Base-by-base conservation (phyloP, 495 filamentous ascomycete species). In the Penicillium odoratum region DNA sequence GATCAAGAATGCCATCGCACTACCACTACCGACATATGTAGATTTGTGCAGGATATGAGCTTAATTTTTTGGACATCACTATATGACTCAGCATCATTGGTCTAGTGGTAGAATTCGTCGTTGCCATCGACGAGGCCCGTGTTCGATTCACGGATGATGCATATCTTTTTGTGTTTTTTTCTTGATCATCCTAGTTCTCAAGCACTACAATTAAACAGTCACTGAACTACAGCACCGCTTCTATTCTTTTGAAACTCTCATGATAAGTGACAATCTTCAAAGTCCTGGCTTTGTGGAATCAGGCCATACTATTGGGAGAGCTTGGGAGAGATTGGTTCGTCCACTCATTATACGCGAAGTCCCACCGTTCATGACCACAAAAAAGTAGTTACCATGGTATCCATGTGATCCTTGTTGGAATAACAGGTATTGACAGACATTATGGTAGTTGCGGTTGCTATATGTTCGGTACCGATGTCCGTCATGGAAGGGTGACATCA, bases 31-130 rank as follows among this genome's bases (percentile, higher is more conserved):
- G 21, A 21, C 21, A 21, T 2, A 21, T 21, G 2, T 21, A 2
- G 2, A 21, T n/a, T n/a, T n/a, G n/a, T n/a, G n/a, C n/a, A n/a
- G n/a, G n/a, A n/a, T n/a, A n/a, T n/a, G n/a, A n/a, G n/a, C n/a
- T n/a, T n/a, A n/a, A n/a, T n/a, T n/a, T n/a, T n/a, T n/a, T n/a
- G n/a, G n/a, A n/a, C n/a, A 21, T 21, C 2, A 2, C 21, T 33
- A 33, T n/a, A 40, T 40, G 38, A 40, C 38, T 40, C 13, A 73
- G 78, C 78, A 77, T 78, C 74, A 78, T 77, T 81, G 78, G 78
- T 81, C 76, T 81, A 81, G 78, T 81, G 78, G 78, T 81, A 80
- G 76, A 81, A 81, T 81, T 80, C 77, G 69, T 81, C 78, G 78
- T 80, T 81, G 77, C 78, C 77, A 81, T 81, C 78, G 78, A 81